Conservation (phyloP, 2,329 filamentous ascomycete genomes). For the Cladosporium sp. region DNA sequence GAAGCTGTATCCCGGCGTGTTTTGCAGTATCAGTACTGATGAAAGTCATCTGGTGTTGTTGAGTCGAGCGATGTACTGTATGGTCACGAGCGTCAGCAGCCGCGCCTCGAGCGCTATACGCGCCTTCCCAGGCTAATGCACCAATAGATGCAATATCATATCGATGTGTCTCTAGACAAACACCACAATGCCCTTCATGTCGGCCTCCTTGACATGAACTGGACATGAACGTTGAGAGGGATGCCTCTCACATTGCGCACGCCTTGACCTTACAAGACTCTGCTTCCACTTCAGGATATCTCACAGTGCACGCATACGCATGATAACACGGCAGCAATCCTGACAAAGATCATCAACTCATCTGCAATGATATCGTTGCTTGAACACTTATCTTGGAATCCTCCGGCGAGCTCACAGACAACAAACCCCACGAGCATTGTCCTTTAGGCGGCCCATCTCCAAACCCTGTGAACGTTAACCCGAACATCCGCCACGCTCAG, state of each 20-base stretch:
- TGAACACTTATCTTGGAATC: not conserved
- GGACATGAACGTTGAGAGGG: no score
- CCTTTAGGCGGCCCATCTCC: not conserved
- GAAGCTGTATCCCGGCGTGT: not conserved
- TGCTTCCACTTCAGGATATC: no score
- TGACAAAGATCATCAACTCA: not conserved
- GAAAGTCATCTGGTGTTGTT: not conserved
- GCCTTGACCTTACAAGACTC: no score
- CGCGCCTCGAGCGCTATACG: not conserved
- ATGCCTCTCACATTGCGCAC: no score
- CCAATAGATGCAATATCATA: not conserved
- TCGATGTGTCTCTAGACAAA: not conserved
- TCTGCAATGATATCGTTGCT: not conserved
- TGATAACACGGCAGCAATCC: not conserved
- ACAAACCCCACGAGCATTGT: not conserved
- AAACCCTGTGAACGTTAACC: not conserved
- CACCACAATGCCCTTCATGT: not conserved
- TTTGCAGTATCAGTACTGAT: not conserved
- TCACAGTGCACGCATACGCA: no score
- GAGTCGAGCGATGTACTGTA: no score
- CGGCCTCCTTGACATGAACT: no score
- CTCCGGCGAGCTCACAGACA: not conserved
- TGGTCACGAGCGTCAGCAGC: not conserved
- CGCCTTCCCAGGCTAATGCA: not conserved
- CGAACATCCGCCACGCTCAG: constrained; percentile 5